Percentiles rank a stretch among this genome's conserved stretches.
Conservation (phyloP, 192 early-diverging fungal genomes). For the Backusella australiensis region DNA sequence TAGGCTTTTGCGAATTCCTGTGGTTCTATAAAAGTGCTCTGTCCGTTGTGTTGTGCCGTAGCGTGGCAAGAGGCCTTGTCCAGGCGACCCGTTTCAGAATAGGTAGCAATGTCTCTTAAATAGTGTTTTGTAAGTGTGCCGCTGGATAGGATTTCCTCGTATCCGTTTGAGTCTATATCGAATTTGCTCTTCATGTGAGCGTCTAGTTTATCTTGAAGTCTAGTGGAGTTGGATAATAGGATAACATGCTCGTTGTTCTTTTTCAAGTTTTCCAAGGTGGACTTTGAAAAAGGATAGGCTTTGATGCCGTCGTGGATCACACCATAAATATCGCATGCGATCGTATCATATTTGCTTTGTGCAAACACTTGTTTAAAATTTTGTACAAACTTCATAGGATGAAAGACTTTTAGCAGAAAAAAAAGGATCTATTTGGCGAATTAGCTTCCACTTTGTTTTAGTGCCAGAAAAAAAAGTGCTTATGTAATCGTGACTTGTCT, state of each 20-base stretch:
- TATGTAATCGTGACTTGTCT: neutral
- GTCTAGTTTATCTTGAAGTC: slow-evolving; percentile 7
- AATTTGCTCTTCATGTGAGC: slow-evolving; percentile 5
- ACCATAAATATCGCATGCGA: slow-evolving; percentile 34
- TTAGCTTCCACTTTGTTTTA: neutral
- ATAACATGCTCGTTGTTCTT: neutral
- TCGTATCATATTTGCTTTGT: slow-evolving; percentile 15
- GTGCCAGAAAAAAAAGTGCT: neutral
- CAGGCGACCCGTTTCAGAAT: neutral
- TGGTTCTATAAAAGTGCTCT: neutral
- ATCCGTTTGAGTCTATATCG: slow-evolving; percentile 7
- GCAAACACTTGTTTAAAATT: slow-evolving; percentile 2
- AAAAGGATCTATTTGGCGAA: neutral
- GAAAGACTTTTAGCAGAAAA: neutral
- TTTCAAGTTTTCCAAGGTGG: neutral
- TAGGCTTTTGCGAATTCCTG: slow-evolving; percentile 10
- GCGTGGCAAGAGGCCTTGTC: slow-evolving; percentile 13
- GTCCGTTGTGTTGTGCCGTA: neutral
- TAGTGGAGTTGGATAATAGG: slow-evolving; percentile 31
- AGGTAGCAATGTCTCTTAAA: slow-evolving; percentile 7
- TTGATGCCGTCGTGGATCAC: slow-evolving; percentile 31
- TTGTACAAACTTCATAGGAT: slow-evolving; percentile 17
- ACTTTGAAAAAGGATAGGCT: slow-evolving; percentile 20
- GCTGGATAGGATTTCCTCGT: slow-evolving; percentile 28
- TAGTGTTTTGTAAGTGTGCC: slow-evolving; percentile 23